phyloP scores from a whole-genome alignment of 2,329 filamentous ascomycete species.

The Corynespora cassiicola region DNA sequence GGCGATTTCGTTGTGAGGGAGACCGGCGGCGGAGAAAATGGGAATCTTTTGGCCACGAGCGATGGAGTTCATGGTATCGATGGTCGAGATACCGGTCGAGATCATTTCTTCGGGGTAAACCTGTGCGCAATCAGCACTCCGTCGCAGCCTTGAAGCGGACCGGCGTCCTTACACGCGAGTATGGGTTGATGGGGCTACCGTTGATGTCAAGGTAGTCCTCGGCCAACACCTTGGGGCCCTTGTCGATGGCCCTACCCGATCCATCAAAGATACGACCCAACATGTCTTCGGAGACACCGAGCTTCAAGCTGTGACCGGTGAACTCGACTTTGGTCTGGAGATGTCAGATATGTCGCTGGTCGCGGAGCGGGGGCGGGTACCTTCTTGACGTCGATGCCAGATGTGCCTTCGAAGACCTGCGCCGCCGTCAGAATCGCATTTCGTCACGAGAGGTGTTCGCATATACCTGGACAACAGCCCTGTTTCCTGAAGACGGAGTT shows the following conservation, averaged over 20 bases:
- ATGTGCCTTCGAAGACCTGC: constrained; percentile 95
- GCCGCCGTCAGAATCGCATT: constrained; percentile 27
- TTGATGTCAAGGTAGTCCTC: constrained; percentile 99
- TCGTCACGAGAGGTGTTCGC: constrained; percentile 2
- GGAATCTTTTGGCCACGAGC: constrained; percentile 99
- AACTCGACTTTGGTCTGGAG: constrained; percentile 93
- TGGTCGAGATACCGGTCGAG: constrained; percentile 97
- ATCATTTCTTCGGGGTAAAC: constrained; percentile 99
- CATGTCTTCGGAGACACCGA: constrained; percentile 99
- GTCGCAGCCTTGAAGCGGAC: constrained; percentile 19
- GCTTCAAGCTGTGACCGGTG: constrained; percentile 94
- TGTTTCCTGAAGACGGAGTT: constrained; percentile 68
- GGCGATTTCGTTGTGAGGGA: constrained; percentile 99
- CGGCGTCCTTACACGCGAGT: constrained; percentile 76
- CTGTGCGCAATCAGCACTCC: constrained; percentile 53
- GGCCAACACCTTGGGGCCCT: constrained; percentile 95
- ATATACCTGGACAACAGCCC: constrained; percentile 90
- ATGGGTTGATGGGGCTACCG: constrained; percentile 97
- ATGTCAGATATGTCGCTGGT: constrained; percentile 27
- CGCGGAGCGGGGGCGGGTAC: constrained; percentile 45
- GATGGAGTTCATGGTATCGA: constrained; percentile 93
- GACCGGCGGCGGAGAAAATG: constrained; percentile 97
- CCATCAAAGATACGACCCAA: constrained; percentile 98
- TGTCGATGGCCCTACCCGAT: constrained; percentile 97
- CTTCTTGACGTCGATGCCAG: constrained; percentile 98